Conservation (phyloP, 208 protist species). For the Trypanosoma avium region DNA sequence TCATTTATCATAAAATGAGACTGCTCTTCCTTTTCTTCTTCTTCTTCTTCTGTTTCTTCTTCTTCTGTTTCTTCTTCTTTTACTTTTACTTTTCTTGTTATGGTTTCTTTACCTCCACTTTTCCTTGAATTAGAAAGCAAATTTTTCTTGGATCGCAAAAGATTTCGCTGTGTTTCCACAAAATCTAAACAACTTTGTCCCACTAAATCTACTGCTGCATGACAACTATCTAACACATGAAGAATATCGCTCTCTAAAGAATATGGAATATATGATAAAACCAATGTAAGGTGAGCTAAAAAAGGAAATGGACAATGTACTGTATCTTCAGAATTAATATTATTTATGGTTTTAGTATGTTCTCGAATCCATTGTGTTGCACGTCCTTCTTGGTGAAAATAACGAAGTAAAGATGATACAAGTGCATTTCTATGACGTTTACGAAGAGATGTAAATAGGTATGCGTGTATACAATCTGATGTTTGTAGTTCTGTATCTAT, state of each 20-base stretch:
- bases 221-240: constrained; percentile 56
- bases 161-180: constrained; percentile 17
- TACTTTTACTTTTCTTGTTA: too few species aligned
- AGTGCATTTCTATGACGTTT: constrained; percentile 58
- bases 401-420: constrained; percentile 54
- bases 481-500: not conserved
- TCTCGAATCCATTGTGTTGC: constrained; percentile 45
- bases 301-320: constrained; percentile 41
- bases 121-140: not conserved
- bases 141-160: constrained; percentile 1
- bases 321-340: not conserved
- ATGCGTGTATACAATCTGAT: constrained; percentile 32
- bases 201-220: constrained; percentile 54
- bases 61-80: too few species aligned
- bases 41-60: too few species aligned
- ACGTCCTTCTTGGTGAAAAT: constrained; percentile 67
- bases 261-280: constrained; percentile 56
- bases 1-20: too few species aligned
- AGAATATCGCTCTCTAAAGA: constrained; percentile 52
- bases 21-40: too few species aligned
- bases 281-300: constrained; percentile 54
- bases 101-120: not conserved
- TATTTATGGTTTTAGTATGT: constrained; percentile 2
- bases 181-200: constrained; percentile 52
- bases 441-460: constrained; percentile 49